Percentiles rank a stretch among this genome's conserved stretches.
Conservation (phyloP, 768 basidiomycete genomes). For the Pleurotus citrinopileatus region DNA sequence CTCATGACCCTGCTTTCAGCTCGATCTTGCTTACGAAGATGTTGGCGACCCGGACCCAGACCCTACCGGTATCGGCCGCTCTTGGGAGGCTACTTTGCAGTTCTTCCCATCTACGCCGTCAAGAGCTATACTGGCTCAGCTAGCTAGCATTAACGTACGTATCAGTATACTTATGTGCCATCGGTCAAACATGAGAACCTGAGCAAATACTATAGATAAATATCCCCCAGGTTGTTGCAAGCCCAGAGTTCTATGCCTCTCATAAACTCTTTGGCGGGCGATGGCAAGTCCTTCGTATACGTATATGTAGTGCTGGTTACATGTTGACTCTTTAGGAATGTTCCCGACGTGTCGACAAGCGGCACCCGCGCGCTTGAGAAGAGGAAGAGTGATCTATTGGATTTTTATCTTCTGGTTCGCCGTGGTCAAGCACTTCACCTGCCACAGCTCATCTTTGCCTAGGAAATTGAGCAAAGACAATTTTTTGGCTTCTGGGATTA, state of each 20-base stretch:
- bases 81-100: constrained; percentile 32
- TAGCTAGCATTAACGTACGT: constrained; percentile 29
- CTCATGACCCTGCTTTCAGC: constrained; percentile 14
- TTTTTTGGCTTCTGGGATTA: constrained; percentile 40
- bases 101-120: constrained; percentile 32
- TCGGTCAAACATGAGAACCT: no score
- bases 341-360: constrained; percentile 28
- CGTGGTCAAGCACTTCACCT: neutral
- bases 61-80: constrained; percentile 34
- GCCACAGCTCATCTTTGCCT: neutral
- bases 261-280: constrained; percentile 34
- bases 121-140: constrained; percentile 22
- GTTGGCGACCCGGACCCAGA: constrained; percentile 35
- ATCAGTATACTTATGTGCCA: no score
- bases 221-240: constrained; percentile 31
- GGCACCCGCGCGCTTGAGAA: constrained; percentile 31
- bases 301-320: no score
- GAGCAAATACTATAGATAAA: constrained; percentile 23
- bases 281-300: constrained; percentile 23
- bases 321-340: constrained; percentile 22
- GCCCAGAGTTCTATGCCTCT: constrained; percentile 31
- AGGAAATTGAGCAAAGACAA: constrained; percentile 32
- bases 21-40: constrained; percentile 37
- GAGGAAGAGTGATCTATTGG: constrained; percentile 30
- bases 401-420: constrained; percentile 32